A percentile compares a stretch with the other conserved stretches of the same genome.
These are phyloP conservation scores for Cucurbita moschata DNA, from an alignment of 306 rosid genomes.

Conservation along the genomic window DNA sequence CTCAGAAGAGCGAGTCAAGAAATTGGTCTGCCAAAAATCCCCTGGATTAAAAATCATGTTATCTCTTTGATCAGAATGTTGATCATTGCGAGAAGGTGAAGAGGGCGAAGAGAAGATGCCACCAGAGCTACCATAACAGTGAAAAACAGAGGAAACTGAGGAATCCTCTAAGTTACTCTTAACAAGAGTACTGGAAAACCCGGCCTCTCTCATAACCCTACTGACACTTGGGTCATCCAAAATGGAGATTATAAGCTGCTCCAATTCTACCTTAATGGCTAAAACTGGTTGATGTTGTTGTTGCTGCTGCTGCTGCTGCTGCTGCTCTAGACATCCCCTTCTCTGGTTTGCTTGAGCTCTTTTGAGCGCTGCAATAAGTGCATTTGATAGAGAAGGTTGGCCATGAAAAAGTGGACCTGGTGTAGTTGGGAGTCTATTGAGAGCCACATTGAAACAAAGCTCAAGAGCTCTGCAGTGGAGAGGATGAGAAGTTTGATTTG, in stretches of 20 bases:
- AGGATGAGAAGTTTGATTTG: slow-evolving; percentile 42
- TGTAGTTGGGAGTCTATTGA: slow-evolving; percentile 68
- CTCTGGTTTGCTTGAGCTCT: slow-evolving; percentile 95
- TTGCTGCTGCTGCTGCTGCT: slow-evolving; percentile 50
- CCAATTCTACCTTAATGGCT: slow-evolving; percentile 60
- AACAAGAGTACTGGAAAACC: slow-evolving; percentile 66
- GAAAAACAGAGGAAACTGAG: slow-evolving; percentile 40
- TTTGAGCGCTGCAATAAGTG: slow-evolving; percentile 85
- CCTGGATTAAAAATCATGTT: slow-evolving; percentile 11
- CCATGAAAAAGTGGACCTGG: slow-evolving; percentile 43
- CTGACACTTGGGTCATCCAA: slow-evolving; percentile 95
- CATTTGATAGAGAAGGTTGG: slow-evolving; percentile 82
- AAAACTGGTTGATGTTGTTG: slow-evolving; percentile 75
- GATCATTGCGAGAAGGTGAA: slow-evolving; percentile 46
- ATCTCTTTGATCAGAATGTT: slow-evolving; percentile 5
- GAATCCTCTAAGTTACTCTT: slow-evolving; percentile 54
- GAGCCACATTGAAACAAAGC: slow-evolving; percentile 96
- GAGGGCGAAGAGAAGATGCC: slow-evolving; percentile 77
- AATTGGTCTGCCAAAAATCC: slow-evolving; percentile 34
- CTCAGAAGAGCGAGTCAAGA: slow-evolving; percentile 32
- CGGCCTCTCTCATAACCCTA: slow-evolving; percentile 96
- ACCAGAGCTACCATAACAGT: slow-evolving; percentile 39
- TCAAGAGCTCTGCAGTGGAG: slow-evolving; percentile 92
- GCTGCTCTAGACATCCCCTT: slow-evolving; percentile 85
- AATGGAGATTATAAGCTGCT: slow-evolving; percentile 75